Conservation (phyloP, 495 filamentous ascomycete species). For the Aspergillus panamensis region DNA sequence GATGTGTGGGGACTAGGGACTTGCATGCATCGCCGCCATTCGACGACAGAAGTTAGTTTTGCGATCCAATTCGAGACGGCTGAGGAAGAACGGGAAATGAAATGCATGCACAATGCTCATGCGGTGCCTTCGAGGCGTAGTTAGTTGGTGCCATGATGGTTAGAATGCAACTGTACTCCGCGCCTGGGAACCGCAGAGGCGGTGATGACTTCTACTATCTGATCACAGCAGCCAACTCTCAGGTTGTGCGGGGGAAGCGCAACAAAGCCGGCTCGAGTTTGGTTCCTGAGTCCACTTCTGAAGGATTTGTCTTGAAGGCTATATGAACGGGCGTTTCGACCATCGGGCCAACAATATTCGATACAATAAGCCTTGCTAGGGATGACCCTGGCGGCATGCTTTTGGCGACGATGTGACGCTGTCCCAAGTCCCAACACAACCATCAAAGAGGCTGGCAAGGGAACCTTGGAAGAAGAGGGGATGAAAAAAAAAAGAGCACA, state of each 20-base stretch:
- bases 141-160: background rate
- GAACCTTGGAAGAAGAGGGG: background rate
- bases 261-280: constrained; percentile 10
- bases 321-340: constrained; percentile 7
- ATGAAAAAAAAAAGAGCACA: background rate
- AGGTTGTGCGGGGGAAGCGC: constrained; percentile 15
- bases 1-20: background rate
- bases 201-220: constrained; percentile 5
- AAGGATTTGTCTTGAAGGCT: background rate
- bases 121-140: background rate
- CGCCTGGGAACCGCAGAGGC: background rate
- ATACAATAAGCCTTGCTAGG: background rate
- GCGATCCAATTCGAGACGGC: background rate
- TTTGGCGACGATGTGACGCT: background rate
- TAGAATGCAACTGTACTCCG: constrained; percentile 6
- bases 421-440: background rate
- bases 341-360: background rate
- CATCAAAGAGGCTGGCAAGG: background rate
- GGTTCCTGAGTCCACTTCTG: constrained; percentile 1
- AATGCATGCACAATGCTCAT: background rate
- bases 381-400: background rate
- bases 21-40: background rate
- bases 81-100: background rate
- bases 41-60: background rate
- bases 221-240: background rate